Percentiles rank a stretch among this genome's conserved stretches.
These are phyloP conservation scores for Magnaporthales sp. DNA, from an alignment of 2,329 filamentous ascomycete species.

Conservation along the genomic window DNA sequence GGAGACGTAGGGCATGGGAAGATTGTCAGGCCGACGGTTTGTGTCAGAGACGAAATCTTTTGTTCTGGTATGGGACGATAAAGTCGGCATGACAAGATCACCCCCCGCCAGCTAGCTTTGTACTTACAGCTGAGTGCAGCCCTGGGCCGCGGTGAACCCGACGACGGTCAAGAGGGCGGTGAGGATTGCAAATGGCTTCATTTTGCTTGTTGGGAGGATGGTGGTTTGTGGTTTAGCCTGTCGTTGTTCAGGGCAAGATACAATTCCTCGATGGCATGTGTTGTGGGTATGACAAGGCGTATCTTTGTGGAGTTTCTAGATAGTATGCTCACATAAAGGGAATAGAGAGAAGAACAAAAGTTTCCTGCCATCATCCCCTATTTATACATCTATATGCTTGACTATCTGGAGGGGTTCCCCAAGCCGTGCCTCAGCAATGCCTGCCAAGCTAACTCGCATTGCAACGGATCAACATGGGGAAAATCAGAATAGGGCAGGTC, in stretches of 20 bases:
- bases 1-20: too few species aligned
- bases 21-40: too few species aligned
- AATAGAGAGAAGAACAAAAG: too few species aligned
- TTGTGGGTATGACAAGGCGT: not conserved
- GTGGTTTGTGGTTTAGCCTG: too few species aligned
- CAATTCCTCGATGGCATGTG: too few species aligned
- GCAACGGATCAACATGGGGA: not conserved
- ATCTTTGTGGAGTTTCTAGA: not conserved
- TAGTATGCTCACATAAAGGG: too few species aligned
- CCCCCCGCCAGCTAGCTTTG: too few species aligned
- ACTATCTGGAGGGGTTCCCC: not conserved
- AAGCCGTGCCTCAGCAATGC: not conserved
- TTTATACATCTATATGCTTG: not conserved
- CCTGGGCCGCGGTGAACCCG: not conserved
- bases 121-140: not conserved
- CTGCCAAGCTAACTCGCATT: not conserved
- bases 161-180: not conserved
- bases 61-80: not conserved
- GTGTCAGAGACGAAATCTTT: not conserved
- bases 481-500: not conserved
- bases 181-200: slow-evolving; percentile 1
- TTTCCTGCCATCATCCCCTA: not conserved
- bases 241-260: too few species aligned
- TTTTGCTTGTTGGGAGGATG: not conserved
- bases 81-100: too few species aligned